Conservation (phyloP, 2,329 filamentous ascomycete species). For the Thelonectria rubi region DNA sequence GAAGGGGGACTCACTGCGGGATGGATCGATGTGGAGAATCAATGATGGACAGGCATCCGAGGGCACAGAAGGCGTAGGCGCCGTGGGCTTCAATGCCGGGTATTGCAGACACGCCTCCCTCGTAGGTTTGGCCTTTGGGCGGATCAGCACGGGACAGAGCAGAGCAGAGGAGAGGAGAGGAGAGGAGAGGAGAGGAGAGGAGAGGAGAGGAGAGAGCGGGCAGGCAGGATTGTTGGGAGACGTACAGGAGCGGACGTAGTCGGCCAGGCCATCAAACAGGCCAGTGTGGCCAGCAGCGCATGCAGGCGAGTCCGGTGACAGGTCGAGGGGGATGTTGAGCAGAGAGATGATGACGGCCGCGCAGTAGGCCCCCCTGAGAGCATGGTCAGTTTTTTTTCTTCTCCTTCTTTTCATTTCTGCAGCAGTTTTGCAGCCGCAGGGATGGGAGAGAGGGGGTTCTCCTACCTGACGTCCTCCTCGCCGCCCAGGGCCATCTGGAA, state of each 20-base stretch:
- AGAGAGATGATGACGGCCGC: conserved; percentile 85
- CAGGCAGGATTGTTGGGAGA: conserved; percentile 45
- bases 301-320: conserved; percentile 77
- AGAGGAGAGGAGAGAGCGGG: too few relatives aligned
- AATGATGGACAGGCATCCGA: conserved; percentile 88
- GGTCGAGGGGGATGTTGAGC: conserved; percentile 81
- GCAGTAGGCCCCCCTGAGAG: conserved; percentile 84
- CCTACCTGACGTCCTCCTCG: conserved; percentile 89
- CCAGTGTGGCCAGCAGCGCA: conserved; percentile 67
- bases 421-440: conserved; percentile 1
- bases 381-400: too few relatives aligned
- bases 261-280: conserved; percentile 77
- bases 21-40: conserved; percentile 80
- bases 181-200: too few relatives aligned
- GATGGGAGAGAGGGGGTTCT: conserved; percentile 32
- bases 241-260: conserved; percentile 84
- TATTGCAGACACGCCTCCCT: conserved; percentile 89
- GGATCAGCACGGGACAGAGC: conserved; percentile 28
- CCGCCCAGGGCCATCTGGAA: conserved; percentile 87
- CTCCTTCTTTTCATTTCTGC: too few relatives aligned
- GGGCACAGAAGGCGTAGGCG: conserved; percentile 93
- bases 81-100: conserved; percentile 93
- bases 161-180: too few relatives aligned
- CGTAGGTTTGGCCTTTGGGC: conserved; percentile 82
- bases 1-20: conserved; percentile 65